Evolutionary conservation across 768 basidiomycete genomes (phyloP).

Genomic region (Galerina sulciceps): DNA sequence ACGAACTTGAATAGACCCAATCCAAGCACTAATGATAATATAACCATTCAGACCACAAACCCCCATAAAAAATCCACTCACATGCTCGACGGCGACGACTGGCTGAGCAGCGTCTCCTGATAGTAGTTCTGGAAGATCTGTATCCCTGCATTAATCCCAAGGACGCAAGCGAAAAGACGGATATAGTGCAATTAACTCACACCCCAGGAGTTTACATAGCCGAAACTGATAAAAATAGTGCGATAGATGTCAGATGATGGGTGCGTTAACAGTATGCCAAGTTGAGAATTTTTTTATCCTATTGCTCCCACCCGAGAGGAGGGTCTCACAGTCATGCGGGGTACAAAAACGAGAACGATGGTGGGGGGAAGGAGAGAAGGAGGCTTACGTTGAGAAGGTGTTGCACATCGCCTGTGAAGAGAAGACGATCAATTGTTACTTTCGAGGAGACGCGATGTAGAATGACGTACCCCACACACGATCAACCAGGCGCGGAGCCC

Average conservation of each 20-base stretch:
- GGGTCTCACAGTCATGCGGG: not conserved
- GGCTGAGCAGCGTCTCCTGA: conserved; percentile 50
- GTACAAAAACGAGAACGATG: not conserved
- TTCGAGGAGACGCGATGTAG: not conserved
- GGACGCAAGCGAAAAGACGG: not conserved
- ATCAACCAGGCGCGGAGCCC: conserved; percentile 49
- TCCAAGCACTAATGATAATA: conserved; percentile 71
- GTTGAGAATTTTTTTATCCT: not conserved
- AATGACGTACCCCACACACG: conserved; percentile 41
- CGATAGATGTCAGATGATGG: conserved; percentile 13
- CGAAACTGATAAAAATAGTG: conserved; percentile 46
- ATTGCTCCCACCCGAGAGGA: too few species aligned
- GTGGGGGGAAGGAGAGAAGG: not conserved
- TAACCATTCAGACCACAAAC: not conserved
- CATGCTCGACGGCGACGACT: conserved; percentile 67
- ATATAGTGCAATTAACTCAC: conserved; percentile 42
- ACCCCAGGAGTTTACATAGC: conserved; percentile 78
- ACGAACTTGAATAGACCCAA: conserved; percentile 72
- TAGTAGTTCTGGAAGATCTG: conserved; percentile 81
- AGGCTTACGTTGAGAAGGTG: conserved; percentile 48
- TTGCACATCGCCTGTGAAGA: conserved; percentile 46
- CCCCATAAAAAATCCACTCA: conserved; percentile 30
- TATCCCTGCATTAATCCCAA: not conserved
- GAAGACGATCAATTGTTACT: not conserved
- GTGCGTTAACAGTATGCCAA: not conserved